Percentiles rank a stretch among this genome's conserved stretches.
phyloP scores from a whole-genome alignment of 2,329 filamentous ascomycete species.

The Penicillium sp. region DNA sequence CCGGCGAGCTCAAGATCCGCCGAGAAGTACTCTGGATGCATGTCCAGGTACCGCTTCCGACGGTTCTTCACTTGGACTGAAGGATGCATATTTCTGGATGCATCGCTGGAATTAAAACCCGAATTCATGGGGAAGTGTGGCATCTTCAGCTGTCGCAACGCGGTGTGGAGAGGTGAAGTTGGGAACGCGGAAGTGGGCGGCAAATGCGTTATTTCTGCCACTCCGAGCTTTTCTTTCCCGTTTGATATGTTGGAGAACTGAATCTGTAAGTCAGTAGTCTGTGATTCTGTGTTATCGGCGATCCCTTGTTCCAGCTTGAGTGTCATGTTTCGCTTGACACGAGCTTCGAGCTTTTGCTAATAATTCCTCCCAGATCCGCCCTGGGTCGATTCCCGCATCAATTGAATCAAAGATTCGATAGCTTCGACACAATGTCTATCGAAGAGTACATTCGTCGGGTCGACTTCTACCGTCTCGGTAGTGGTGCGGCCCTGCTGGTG shows the following conservation, averaged over 20 bases:
- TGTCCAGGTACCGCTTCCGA: constrained; percentile 71
- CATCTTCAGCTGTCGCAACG: constrained; percentile 27
- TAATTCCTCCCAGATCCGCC: constrained; percentile 4
- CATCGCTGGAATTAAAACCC: constrained; percentile 19
- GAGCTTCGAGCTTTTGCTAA: constrained; percentile 1
- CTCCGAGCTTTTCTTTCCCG: constrained; percentile 15
- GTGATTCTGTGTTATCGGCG: background rate
- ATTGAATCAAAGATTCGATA: constrained; percentile 6
- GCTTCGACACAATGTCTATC: constrained; percentile 27
- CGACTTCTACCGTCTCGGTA: constrained; percentile 27
- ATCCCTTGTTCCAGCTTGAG: background rate
- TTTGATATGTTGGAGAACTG: constrained; percentile 15
- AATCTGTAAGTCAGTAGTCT: constrained; percentile 18
- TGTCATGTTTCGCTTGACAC: background rate
- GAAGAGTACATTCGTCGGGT: constrained; percentile 25
- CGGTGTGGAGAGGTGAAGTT: constrained; percentile 15
- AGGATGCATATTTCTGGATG: constrained; percentile 17
- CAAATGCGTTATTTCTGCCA: constrained; percentile 24
- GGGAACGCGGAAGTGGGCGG: constrained; percentile 30
- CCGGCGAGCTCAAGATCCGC: constrained; percentile 62
- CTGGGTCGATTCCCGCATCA: constrained; percentile 5
- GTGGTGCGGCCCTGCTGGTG: constrained; percentile 35
- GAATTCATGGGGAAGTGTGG: constrained; percentile 38
- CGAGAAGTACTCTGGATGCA: constrained; percentile 70
- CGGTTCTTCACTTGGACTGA: constrained; percentile 67